These are phyloP conservation scores for Houttuynia cordata DNA, from an alignment of 164 flowering plant species.

Conservation along the genomic window DNA sequence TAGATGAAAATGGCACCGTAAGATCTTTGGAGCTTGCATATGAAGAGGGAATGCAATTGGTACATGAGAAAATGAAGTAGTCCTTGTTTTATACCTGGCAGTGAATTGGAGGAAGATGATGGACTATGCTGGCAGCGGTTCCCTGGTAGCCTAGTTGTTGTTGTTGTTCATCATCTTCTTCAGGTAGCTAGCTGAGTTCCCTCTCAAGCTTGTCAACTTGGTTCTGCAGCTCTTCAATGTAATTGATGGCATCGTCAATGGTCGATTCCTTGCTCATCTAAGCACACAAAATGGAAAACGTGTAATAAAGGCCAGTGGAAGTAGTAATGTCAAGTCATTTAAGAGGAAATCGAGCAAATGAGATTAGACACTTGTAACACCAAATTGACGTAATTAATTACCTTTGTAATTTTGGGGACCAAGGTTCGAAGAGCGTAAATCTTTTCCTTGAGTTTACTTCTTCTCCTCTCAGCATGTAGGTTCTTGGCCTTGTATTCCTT, in stretches of 20 bases:
- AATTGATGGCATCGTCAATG: constrained; percentile 52
- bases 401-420: constrained; percentile 85
- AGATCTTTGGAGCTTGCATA: too few relatives aligned
- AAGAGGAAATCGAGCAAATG: background rate
- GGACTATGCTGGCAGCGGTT: background rate
- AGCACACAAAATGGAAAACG: background rate
- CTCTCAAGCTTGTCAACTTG: constrained; percentile 32
- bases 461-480: constrained; percentile 68
- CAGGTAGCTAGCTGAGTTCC: constrained; percentile 38
- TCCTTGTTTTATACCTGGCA: background rate
- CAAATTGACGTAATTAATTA: too few relatives aligned
- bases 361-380: too few relatives aligned
- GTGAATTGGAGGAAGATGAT: background rate
- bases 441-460: constrained; percentile 45
- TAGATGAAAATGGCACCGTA: too few relatives aligned
- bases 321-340: too few relatives aligned
- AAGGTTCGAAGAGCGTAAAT: constrained; percentile 46
- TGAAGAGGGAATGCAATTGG: too few relatives aligned
- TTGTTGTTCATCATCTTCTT: constrained; percentile 15
- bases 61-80: too few relatives aligned
- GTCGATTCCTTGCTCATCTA: constrained; percentile 69
- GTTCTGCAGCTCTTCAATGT: constrained; percentile 39
- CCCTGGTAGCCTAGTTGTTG: background rate
- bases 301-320: background rate
- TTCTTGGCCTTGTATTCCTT: constrained; percentile 51